Conservation (phyloP, 345 rosid genomes). For the Euphorbia pulcherrima region DNA sequence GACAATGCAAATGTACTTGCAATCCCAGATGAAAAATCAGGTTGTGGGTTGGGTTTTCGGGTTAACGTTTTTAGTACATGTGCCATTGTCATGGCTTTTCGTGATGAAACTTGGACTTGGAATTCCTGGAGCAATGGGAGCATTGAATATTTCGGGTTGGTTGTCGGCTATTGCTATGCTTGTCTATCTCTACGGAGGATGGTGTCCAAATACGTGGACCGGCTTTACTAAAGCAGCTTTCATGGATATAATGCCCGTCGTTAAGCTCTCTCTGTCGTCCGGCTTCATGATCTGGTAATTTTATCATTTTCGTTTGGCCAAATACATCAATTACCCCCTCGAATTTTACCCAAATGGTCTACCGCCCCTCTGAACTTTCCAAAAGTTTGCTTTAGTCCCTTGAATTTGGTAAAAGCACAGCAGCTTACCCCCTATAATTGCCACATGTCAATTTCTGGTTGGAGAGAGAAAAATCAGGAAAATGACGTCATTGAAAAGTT, state of each 20-base stretch:
- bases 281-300: constrained; percentile 59
- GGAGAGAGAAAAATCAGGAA: too few species aligned
- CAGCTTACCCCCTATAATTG: too few species aligned
- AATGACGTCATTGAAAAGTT: too few species aligned
- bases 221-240: constrained; percentile 52
- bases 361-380: too few species aligned
- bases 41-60: constrained; percentile 31
- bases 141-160: constrained; percentile 31
- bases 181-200: constrained; percentile 50
- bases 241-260: constrained; percentile 40
- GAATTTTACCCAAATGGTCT: too few species aligned
- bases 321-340: too few species aligned
- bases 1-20: constrained; percentile 36
- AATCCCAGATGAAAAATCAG: constrained; percentile 36
- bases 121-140: constrained; percentile 36
- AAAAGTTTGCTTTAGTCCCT: too few species aligned
- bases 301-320: background rate
- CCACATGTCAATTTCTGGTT: too few species aligned
- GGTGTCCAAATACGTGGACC: constrained; percentile 71
- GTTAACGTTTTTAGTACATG: constrained; percentile 18
- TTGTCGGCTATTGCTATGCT: constrained; percentile 16
- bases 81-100: constrained; percentile 37
- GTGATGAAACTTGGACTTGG: constrained; percentile 24
- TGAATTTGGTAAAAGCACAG: too few species aligned
- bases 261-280: constrained; percentile 59